phyloP scores from a whole-genome alignment of 2,329 filamentous ascomycete genomes.

The Sporothrix phasma region DNA sequence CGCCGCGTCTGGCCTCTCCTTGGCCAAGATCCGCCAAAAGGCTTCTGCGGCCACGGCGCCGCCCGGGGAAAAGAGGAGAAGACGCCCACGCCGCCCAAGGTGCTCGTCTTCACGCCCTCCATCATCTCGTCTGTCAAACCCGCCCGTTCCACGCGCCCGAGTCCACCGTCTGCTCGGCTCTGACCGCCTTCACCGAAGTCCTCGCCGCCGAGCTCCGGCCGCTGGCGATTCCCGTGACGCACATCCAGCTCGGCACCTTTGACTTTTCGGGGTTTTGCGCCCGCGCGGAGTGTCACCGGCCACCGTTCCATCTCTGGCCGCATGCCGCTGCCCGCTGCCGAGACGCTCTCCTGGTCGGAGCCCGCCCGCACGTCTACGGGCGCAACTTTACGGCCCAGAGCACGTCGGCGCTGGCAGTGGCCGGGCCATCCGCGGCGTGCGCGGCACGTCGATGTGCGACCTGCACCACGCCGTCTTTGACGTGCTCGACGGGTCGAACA shows the following conservation, averaged over 20 bases:
- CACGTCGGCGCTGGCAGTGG: conserved; percentile 46
- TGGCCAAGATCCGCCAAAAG: conserved; percentile 8
- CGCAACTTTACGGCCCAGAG: conserved; percentile 50
- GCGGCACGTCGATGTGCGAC: conserved; percentile 63
- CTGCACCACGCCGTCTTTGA: conserved; percentile 87
- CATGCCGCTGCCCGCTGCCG: conserved; percentile 38
- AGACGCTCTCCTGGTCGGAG: conserved; percentile 55
- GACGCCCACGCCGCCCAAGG: conserved; percentile 39
- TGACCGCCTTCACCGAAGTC: conserved; percentile 77
- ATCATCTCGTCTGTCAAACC: conserved; percentile 72
- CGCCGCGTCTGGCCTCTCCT: conserved; percentile 7
- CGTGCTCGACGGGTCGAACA: conserved; percentile 60
- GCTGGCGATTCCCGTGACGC: conserved; percentile 67
- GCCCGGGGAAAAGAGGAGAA: neutral
- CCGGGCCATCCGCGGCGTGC: conserved; percentile 45
- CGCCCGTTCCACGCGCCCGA: conserved; percentile 78
- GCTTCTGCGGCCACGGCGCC: neutral
- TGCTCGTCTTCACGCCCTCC: conserved; percentile 68
- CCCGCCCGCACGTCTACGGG: conserved; percentile 49
- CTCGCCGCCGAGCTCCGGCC: conserved; percentile 70
- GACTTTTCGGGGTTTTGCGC: conserved; percentile 64
- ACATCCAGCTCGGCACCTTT: conserved; percentile 85
- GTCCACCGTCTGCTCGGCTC: conserved; percentile 71
- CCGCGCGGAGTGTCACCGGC: conserved; percentile 24
- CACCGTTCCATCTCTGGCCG: conserved; percentile 22